A percentile compares a stretch with the other conserved stretches of the same genome.
phyloP scores from a whole-genome alignment of 495 filamentous ascomycete species.

The Astrothelium subdiscretum region DNA sequence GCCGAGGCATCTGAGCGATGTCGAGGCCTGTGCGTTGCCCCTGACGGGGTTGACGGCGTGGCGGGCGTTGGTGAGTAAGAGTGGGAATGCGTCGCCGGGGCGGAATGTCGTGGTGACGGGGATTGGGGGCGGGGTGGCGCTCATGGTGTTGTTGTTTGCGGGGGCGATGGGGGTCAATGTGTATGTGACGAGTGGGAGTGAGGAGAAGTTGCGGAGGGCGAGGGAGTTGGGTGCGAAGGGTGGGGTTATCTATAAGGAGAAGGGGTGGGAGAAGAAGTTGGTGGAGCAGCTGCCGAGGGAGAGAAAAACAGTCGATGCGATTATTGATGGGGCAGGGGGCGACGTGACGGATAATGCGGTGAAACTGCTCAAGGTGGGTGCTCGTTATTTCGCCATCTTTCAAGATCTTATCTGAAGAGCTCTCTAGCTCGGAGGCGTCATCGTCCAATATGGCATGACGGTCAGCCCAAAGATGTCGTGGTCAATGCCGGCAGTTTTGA shows the following conservation, averaged over 20 bases:
- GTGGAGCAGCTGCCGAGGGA: constrained; percentile 22
- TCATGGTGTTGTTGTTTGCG: constrained; percentile 32
- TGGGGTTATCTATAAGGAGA: constrained; percentile 31
- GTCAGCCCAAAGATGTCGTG: constrained; percentile 28
- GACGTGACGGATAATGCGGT: constrained; percentile 27
- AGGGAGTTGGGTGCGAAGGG: constrained; percentile 28
- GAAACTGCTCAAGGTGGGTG: constrained; percentile 26
- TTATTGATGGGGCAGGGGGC: constrained; percentile 33
- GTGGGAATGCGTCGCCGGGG: constrained; percentile 26
- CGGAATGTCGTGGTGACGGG: constrained; percentile 32
- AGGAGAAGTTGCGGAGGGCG: constrained; percentile 31
- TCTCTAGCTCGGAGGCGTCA: constrained; percentile 27
- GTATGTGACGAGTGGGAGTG: constrained; percentile 29
- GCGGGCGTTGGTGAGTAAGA: constrained; percentile 63
- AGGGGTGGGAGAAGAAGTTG: constrained; percentile 34
- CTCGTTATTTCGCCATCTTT: background rate
- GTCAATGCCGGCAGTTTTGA: constrained; percentile 29
- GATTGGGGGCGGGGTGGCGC: constrained; percentile 33
- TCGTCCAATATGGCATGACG: constrained; percentile 33
- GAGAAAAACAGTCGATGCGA: constrained; percentile 26
- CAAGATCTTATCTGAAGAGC: background rate
- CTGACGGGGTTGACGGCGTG: constrained; percentile 78
- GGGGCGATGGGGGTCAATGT: constrained; percentile 26
- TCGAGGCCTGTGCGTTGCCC: constrained; percentile 71
- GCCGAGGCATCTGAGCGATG: constrained; percentile 55